These are phyloP conservation scores for Hondaea fermentalgiana DNA, from an alignment of 108 stramenopile genomes.

Conservation along the genomic window DNA sequence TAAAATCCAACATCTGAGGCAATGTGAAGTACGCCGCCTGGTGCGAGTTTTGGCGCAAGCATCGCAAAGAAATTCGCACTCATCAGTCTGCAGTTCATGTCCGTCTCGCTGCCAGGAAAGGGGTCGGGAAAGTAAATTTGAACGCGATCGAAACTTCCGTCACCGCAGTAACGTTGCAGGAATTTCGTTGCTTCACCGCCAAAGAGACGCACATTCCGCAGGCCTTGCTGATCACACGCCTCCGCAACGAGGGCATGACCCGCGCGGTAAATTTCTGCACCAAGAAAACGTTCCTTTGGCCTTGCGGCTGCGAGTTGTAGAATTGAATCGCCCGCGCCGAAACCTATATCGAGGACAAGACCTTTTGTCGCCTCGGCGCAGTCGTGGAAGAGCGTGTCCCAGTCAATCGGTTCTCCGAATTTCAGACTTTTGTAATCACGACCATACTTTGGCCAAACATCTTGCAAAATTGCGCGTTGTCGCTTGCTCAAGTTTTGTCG, in stretches of 20 bases:
- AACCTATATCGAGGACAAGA: neutral
- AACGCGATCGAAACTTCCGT: neutral
- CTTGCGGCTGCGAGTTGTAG: neutral
- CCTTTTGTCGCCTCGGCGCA: neutral
- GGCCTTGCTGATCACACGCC: neutral
- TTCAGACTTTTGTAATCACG: neutral
- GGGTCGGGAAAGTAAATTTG: neutral
- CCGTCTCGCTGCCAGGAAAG: neutral
- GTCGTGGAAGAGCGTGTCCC: neutral
- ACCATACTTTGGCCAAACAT: neutral
- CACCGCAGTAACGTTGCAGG: neutral
- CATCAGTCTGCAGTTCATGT: neutral
- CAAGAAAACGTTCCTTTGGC: neutral
- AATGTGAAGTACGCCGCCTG: neutral
- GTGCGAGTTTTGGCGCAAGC: neutral
- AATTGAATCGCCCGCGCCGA: neutral
- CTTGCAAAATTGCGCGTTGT: neutral
- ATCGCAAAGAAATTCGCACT: neutral
- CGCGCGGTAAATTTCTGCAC: neutral
- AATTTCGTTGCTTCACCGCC: constrained; percentile 3
- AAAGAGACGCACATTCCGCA: neutral
- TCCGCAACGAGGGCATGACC: neutral
- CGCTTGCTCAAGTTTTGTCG: neutral
- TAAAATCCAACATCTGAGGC: neutral
- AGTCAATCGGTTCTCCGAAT: neutral